A percentile compares a stretch with the other conserved stretches of the same genome.
Evolutionary conservation across 495 filamentous ascomycete species (phyloP).

Genomic region (Pyrenopolyporus hunteri): DNA sequence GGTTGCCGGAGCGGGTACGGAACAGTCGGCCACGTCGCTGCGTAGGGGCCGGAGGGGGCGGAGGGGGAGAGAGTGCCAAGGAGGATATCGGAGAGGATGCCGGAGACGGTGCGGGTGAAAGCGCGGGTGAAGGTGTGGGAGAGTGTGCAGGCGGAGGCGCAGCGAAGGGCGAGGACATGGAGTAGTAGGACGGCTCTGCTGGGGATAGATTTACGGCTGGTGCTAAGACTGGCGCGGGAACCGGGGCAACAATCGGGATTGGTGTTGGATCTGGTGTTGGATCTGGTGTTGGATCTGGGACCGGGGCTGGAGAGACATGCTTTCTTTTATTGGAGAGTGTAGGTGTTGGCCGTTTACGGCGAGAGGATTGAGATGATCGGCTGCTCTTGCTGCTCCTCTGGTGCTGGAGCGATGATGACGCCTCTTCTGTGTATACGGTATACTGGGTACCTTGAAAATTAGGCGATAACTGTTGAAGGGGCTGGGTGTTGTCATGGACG

Average conservation of each 20-base stretch:
- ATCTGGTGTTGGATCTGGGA: background rate
- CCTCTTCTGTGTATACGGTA: conserved; percentile 21
- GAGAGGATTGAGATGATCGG: background rate
- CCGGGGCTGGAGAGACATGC: background rate
- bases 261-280: background rate
- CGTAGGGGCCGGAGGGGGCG: background rate
- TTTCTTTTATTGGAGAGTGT: background rate
- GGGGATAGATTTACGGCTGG: conserved; percentile 2
- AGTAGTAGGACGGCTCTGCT: conserved; percentile 5
- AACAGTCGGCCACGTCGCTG: conserved; percentile 27
- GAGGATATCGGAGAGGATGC: background rate
- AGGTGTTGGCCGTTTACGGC: background rate
- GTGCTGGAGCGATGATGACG: conserved; percentile 12
- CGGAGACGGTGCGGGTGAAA: background rate
- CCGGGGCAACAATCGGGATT: background rate
- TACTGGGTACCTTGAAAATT: conserved; percentile 13
- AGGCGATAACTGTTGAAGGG: background rate
- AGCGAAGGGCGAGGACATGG: conserved; percentile 2
- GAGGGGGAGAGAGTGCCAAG: background rate
- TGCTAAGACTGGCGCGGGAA: background rate
- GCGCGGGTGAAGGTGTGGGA: background rate
- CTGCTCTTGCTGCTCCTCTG: conserved; percentile 6
- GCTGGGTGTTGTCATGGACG: conserved; percentile 2
- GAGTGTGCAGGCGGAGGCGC: background rate
- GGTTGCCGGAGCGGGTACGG: conserved; percentile 37